phyloP scores from a whole-genome alignment of 306 rosid genomes.

The Medicago arabica region DNA sequence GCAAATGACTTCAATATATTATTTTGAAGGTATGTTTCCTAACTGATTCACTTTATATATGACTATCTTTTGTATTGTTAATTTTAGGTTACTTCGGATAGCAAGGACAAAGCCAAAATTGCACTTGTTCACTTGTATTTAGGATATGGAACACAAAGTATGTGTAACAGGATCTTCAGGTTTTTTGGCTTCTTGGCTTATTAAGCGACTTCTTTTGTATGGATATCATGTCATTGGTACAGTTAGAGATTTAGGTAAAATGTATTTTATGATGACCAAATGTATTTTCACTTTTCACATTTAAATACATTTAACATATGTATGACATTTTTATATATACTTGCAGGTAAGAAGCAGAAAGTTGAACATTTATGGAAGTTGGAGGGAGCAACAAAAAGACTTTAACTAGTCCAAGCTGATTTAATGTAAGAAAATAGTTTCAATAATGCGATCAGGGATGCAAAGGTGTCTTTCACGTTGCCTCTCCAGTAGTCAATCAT shows the following conservation, averaged over 20 bases:
- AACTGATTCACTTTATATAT: too few relatives aligned
- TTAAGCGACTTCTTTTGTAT: slow-evolving; percentile 73
- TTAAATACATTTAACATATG: too few relatives aligned
- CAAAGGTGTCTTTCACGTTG: slow-evolving; percentile 85
- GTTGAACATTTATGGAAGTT: slow-evolving; percentile 71
- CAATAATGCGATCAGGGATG: slow-evolving; percentile 81
- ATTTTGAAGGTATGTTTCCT: too few relatives aligned
- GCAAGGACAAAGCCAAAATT: neutral
- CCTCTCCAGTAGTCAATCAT: slow-evolving; percentile 77
- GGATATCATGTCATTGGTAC: slow-evolving; percentile 81
- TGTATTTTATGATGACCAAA: too few relatives aligned
- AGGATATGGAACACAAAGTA: slow-evolving; percentile 54
- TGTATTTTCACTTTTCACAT: neutral
- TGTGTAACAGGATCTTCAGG: slow-evolving; percentile 94
- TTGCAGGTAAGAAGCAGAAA: slow-evolving; percentile 66
- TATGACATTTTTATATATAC: neutral
- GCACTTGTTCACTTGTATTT: neutral
- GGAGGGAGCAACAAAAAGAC: slow-evolving; percentile 87
- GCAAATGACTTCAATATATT: too few relatives aligned
- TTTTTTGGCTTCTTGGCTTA: slow-evolving; percentile 82
- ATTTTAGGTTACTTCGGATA: too few relatives aligned
- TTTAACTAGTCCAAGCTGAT: slow-evolving; percentile 70
- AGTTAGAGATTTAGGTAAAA: slow-evolving; percentile 72
- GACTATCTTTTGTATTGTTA: too few relatives aligned
- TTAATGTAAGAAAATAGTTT: slow-evolving; percentile 78